phyloP scores from a whole-genome alignment of 1,284 basidiomycete species.

The Caloboletus inedulis region DNA sequence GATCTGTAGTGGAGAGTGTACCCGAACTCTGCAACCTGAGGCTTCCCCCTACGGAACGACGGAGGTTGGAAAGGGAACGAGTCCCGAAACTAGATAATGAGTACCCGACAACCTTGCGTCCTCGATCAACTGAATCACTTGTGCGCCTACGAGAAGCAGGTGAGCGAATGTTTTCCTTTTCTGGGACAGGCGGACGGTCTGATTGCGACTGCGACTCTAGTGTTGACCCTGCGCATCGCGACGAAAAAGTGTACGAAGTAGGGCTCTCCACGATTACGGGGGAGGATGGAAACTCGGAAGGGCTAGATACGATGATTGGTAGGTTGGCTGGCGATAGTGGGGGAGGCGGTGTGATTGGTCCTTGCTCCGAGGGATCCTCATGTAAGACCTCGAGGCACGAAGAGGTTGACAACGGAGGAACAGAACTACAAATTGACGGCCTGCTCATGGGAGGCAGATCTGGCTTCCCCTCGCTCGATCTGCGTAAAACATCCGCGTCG shows the following conservation, averaged over 20 bases:
- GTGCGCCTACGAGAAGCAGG: conserved; percentile 18
- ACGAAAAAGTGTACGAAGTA: conserved; percentile 26
- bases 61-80: conserved; percentile 38
- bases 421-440: conserved; percentile 24
- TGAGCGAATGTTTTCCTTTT: conserved; percentile 13
- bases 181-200: conserved; percentile 6
- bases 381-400: conserved; percentile 30
- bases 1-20: conserved; percentile 20
- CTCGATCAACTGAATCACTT: conserved; percentile 17
- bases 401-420: conserved; percentile 23
- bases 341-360: conserved; percentile 12
- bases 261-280: conserved; percentile 22
- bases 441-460: conserved; percentile 15
- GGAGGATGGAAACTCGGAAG: conserved; percentile 3
- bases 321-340: background rate
- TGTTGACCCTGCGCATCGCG: conserved; percentile 16
- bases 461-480: conserved; percentile 12
- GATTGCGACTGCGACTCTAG: conserved; percentile 18
- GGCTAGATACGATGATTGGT: conserved; percentile 22
- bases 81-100: conserved; percentile 26
- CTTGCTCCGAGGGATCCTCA: conserved; percentile 29
- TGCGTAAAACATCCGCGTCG: conserved; percentile 1
- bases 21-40: conserved; percentile 17
- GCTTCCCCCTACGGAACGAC: conserved; percentile 38
- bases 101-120: conserved; percentile 3